Conservation (phyloP, 192 early-diverging fungal species). For the Umbelopsis ramanniana region DNA sequence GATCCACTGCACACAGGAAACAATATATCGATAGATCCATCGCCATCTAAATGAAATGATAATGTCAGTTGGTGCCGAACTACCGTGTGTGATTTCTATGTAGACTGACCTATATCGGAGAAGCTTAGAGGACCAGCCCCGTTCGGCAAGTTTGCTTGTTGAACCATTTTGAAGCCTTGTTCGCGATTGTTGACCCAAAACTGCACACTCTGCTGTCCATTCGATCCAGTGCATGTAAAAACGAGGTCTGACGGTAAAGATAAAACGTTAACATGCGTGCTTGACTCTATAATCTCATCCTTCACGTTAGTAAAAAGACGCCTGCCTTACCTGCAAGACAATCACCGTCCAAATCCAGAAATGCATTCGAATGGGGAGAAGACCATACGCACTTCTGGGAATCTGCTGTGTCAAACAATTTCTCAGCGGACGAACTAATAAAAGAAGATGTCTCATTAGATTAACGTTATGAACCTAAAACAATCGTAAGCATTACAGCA, state of each 20-base stretch:
- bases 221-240: slow-evolving; percentile 64
- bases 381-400: slow-evolving; percentile 63
- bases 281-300: neutral
- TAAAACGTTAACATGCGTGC: neutral
- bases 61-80: neutral
- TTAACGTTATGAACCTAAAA: neutral
- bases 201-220: slow-evolving; percentile 56
- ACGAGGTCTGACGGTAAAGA: slow-evolving; percentile 60
- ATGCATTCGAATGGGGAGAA: slow-evolving; percentile 89
- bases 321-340: slow-evolving; percentile 70
- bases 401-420: slow-evolving; percentile 21
- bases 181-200: slow-evolving; percentile 76
- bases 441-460: neutral
- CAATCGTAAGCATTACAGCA: neutral
- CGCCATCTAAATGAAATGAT: slow-evolving; percentile 62
- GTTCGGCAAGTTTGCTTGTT: slow-evolving; percentile 61
- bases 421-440: slow-evolving; percentile 27
- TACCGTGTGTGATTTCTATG: neutral
- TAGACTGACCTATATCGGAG: slow-evolving; percentile 76
- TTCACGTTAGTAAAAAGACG: neutral
- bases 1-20: slow-evolving; percentile 64
- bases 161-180: slow-evolving; percentile 68
- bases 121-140: slow-evolving; percentile 81
- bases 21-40: slow-evolving; percentile 86
- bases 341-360: slow-evolving; percentile 92